These are phyloP conservation scores for Amanita inopinata DNA, from an alignment of 768 basidiomycete genomes.

Conservation along the genomic window DNA sequence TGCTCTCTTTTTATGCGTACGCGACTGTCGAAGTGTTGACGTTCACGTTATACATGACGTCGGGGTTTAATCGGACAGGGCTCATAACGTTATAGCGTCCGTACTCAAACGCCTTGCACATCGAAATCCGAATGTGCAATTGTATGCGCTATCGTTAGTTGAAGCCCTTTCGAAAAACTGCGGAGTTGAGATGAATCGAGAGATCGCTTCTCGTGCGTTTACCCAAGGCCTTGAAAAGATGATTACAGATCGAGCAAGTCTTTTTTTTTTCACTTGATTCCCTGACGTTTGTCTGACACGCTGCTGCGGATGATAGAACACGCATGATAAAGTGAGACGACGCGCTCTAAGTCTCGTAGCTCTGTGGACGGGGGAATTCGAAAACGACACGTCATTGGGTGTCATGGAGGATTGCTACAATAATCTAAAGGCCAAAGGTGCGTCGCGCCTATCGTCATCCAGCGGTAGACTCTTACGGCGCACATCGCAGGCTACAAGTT, in stretches of 20 bases:
- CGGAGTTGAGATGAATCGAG: conserved; percentile 66
- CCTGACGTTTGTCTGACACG: conserved; percentile 1
- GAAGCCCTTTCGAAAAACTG: conserved; percentile 93
- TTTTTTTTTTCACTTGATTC: conserved; percentile 2
- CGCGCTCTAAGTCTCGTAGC: conserved; percentile 65
- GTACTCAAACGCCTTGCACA: conserved; percentile 87
- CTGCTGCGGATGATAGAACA: conserved; percentile 42
- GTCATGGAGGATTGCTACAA: conserved; percentile 90
- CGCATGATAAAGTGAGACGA: conserved; percentile 84
- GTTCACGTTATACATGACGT: too few relatives aligned
- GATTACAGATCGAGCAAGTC: conserved; percentile 73
- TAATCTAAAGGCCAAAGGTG: conserved; percentile 74
- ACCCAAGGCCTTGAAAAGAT: conserved; percentile 83
- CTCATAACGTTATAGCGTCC: conserved; percentile 76
- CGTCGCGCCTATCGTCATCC: background rate
- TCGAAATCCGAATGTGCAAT: conserved; percentile 93
- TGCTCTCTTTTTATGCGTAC: background rate
- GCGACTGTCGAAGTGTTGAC: too few relatives aligned
- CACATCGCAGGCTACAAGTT: conserved; percentile 57
- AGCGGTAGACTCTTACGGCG: background rate
- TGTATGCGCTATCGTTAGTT: conserved; percentile 80
- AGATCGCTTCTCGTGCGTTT: conserved; percentile 85
- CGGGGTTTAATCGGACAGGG: conserved; percentile 49
- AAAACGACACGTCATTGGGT: conserved; percentile 68
- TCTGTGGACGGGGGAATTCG: conserved; percentile 80